phyloP scores from a whole-genome alignment of 495 filamentous ascomycete genomes.

The Friedmanniomyces simplex region DNA sequence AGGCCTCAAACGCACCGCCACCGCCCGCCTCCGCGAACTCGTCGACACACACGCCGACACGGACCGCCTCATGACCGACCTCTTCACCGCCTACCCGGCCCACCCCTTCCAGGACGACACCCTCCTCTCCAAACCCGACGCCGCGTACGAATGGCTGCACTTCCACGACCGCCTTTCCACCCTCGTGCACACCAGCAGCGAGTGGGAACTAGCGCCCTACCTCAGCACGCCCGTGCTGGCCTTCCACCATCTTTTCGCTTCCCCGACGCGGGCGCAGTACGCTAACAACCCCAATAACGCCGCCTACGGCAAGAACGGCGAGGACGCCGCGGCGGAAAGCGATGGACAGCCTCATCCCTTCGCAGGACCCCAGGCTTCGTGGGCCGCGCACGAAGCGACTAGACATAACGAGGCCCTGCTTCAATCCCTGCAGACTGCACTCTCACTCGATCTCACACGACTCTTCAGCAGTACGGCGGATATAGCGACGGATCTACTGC shows the following conservation, averaged over 20 bases:
- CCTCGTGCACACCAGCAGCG: constrained; percentile 62
- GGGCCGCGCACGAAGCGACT: constrained; percentile 60
- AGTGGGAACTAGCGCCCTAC: constrained; percentile 82
- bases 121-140: constrained; percentile 73
- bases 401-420: constrained; percentile 55
- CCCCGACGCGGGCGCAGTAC: constrained; percentile 29
- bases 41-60: constrained; percentile 80
- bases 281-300: background rate
- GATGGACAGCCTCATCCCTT: constrained; percentile 50
- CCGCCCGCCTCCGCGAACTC: constrained; percentile 74
- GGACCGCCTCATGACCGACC: constrained; percentile 73
- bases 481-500: constrained; percentile 70
- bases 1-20: constrained; percentile 62
- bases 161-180: constrained; percentile 80
- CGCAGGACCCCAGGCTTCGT: constrained; percentile 69
- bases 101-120: constrained; percentile 89
- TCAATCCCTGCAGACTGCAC: constrained; percentile 43
- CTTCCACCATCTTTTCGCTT: constrained; percentile 86
- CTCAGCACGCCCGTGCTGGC: constrained; percentile 74
- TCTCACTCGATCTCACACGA: constrained; percentile 51
- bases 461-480: constrained; percentile 66
- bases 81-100: constrained; percentile 73
- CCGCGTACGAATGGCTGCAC: constrained; percentile 86
- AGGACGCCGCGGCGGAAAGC: constrained; percentile 34
- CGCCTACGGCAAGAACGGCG: background rate